phyloP scores from a whole-genome alignment of 202 grass and related monocot genomes.

The Zoysia matrella region DNA sequence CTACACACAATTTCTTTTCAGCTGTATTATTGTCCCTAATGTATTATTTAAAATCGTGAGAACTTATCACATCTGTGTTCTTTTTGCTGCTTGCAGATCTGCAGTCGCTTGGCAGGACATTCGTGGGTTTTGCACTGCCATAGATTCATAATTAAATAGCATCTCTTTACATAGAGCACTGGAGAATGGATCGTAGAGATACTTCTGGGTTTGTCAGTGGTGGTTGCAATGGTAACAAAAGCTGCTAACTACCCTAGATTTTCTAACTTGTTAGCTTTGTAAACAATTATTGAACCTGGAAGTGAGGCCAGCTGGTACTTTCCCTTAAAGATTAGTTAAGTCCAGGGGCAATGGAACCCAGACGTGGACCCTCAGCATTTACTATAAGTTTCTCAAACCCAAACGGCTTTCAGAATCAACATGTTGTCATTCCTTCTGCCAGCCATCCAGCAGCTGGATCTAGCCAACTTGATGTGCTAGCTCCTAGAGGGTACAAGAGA shows the following conservation, averaged over 20 bases:
- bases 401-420: slow-evolving; percentile 36
- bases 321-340: slow-evolving; percentile 25
- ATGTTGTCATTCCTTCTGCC: slow-evolving; percentile 32
- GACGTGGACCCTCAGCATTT: slow-evolving; percentile 36
- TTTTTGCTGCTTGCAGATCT: slow-evolving; percentile 38
- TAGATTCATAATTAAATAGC: slow-evolving; percentile 12
- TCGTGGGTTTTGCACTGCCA: not conserved
- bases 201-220: slow-evolving; percentile 97
- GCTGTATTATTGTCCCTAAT: not conserved
- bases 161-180: slow-evolving; percentile 24
- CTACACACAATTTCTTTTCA: not conserved
- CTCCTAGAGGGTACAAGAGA: slow-evolving; percentile 73
- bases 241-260: slow-evolving; percentile 45
- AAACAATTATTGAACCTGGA: slow-evolving; percentile 41
- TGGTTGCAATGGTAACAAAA: slow-evolving; percentile 57
- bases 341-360: slow-evolving; percentile 55
- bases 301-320: slow-evolving; percentile 53
- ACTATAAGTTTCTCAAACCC: slow-evolving; percentile 61
- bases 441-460: slow-evolving; percentile 40
- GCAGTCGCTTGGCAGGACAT: slow-evolving; percentile 10
- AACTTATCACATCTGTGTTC: slow-evolving; percentile 12
- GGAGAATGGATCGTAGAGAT: slow-evolving; percentile 83
- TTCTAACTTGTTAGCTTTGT: slow-evolving; percentile 50
- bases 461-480: slow-evolving; percentile 47
- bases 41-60: slow-evolving; percentile 14